Base-by-base conservation (phyloP, 1,139 yeast genomes). In the Geotrichum candidum region DNA sequence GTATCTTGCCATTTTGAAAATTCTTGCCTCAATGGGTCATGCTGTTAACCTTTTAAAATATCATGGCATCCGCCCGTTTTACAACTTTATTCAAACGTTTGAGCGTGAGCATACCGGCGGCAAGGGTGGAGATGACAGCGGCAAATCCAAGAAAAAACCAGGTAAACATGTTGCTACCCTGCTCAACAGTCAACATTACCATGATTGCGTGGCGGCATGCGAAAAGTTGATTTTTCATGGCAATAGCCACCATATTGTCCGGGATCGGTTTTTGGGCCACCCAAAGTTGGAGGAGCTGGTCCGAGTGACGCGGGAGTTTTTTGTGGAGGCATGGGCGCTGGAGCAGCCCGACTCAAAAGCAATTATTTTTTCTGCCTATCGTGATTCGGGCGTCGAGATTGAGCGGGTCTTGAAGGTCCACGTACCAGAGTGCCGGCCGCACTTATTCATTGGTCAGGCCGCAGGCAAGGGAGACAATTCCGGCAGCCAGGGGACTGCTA, bases 351-450 rank as follows among this genome's bases (percentile, higher is more conserved):
- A 81, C 58, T 88, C 96, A 1, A 82, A 90, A 66, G 96, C 87
- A 1, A 94, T 94, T 58, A 81, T 94, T 0, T 94, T 94, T 71
- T 89, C 96, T 0, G 97, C 91, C 70, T 83, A 84, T 65, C 81
- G 99, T 70, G 96, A 89, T 65, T 87, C 96, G 3, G 98, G 98
- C 0, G 77, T 90, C 48, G 97, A 91, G 65, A 87, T 95, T 59
- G 90, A 90, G 0, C 83, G 84, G 63, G 81, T 85, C 2, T 78
- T 94, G 46, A 89, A 85, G 65, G 72, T 74, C 18, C 74, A 76
- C 18, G 73, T 75, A 3, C 73, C 74, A 1, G 67, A 70, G 3
- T 78, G 88, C 31, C 82, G 83, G 60, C 90, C 99, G 0, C 96
- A 90, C 72, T 84, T 94, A 33, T 95, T 95, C 72, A 89, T 95